These are phyloP conservation scores for Scenedesmus sp. DNA, from an alignment of 163 green algal genomes.

Conservation along the genomic window DNA sequence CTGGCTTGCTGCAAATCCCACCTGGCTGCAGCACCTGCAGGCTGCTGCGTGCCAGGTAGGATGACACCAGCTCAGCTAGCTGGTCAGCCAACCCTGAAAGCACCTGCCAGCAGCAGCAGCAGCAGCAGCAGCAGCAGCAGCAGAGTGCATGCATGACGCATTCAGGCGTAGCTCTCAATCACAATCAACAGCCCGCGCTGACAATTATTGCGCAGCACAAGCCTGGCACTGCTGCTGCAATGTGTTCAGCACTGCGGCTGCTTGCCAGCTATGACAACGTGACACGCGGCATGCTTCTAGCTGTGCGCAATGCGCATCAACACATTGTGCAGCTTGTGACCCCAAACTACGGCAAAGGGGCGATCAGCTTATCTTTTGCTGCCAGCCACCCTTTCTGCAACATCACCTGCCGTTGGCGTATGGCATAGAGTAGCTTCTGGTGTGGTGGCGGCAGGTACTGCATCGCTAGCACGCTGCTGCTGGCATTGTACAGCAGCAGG, in stretches of 20 bases:
- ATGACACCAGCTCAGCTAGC: constrained; percentile 29
- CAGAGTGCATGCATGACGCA: background rate
- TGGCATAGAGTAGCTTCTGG: constrained; percentile 46
- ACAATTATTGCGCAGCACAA: no score
- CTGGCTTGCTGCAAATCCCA: background rate
- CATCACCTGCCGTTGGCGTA: constrained; percentile 23
- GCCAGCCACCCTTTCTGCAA: background rate
- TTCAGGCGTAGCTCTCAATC: no score
- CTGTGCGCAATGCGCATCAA: no score
- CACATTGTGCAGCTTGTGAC: no score
- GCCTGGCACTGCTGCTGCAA: background rate
- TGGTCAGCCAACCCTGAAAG: constrained; percentile 36
- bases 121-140: constrained; percentile 27
- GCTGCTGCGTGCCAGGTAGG: constrained; percentile 28
- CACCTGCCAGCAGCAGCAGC: constrained; percentile 19
- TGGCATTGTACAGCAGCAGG: constrained; percentile 66
- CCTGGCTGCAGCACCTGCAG: constrained; percentile 22
- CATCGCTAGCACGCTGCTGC: constrained; percentile 46
- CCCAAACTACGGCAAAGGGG: background rate
- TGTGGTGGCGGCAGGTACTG: constrained; percentile 71
- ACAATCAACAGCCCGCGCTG: no score
- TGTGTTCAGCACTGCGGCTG: background rate
- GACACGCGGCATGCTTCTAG: no score
- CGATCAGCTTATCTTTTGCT: no score
- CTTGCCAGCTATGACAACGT: no score